These are phyloP conservation scores for Talaromyces nanjingensis DNA, from an alignment of 495 filamentous ascomycete species.

Conservation along the genomic window DNA sequence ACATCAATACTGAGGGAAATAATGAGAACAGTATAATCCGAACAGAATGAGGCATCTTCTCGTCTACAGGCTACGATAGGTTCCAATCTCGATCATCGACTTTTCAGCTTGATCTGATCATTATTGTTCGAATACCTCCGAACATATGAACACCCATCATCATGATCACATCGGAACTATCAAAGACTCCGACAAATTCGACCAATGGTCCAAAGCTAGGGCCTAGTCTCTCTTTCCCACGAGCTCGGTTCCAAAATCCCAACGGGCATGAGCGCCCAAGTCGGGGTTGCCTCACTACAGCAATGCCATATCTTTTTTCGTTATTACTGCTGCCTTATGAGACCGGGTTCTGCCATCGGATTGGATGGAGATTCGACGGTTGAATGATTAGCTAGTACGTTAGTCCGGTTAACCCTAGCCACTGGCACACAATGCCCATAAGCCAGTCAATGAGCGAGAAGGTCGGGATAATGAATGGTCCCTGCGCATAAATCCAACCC, in stretches of 20 bases:
- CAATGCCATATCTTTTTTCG: neutral
- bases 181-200: neutral
- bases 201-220: neutral
- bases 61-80: neutral
- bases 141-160: neutral
- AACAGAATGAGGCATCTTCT: neutral
- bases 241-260: neutral
- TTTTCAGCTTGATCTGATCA: neutral
- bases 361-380: neutral
- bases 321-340: neutral
- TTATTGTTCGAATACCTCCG: neutral
- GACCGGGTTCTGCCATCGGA: neutral
- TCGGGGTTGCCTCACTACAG: neutral
- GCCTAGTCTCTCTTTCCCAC: neutral
- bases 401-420: neutral
- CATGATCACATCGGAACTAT: neutral
- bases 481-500: neutral
- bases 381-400: neutral
- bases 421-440: neutral
- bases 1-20: neutral
- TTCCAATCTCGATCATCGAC: neutral
- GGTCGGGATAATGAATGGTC: neutral
- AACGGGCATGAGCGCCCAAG: neutral
- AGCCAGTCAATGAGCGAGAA: neutral
- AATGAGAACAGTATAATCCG: neutral